Conservation (phyloP, 768 basidiomycete species). For the Saitozyma sp. region DNA sequence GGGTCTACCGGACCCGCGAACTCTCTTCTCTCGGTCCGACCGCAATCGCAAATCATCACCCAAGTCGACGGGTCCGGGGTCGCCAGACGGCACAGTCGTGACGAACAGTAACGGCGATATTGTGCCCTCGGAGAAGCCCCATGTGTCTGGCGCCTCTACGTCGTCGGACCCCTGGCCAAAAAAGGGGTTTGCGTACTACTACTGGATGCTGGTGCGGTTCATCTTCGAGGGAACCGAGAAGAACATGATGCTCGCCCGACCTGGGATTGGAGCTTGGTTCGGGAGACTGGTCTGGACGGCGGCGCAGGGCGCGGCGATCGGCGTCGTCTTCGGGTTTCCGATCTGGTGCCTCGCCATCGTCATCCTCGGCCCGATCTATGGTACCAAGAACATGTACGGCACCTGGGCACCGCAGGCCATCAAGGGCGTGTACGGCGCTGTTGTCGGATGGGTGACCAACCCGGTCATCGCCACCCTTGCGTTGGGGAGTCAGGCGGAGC, state of each 20-base stretch:
- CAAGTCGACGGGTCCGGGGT: not conserved
- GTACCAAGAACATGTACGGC: slow-evolving; percentile 38
- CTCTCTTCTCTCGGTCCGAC: slow-evolving; percentile 13
- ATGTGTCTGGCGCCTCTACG: not conserved
- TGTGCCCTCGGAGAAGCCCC: not conserved
- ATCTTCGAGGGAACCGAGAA: slow-evolving; percentile 52
- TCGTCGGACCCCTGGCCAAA: slow-evolving; percentile 1
- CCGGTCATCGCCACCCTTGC: slow-evolving; percentile 50
- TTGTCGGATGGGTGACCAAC: slow-evolving; percentile 51
- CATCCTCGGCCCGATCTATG: slow-evolving; percentile 50
- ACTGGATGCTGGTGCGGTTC: slow-evolving; percentile 48
- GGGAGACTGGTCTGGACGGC: slow-evolving; percentile 40
- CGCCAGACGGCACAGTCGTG: not conserved
- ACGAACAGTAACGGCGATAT: not conserved
- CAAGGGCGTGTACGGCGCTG: slow-evolving; percentile 47
- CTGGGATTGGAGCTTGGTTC: slow-evolving; percentile 23
- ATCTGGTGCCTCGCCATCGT: slow-evolving; percentile 49
- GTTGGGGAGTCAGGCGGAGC: slow-evolving; percentile 51
- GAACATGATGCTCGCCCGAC: slow-evolving; percentile 40
- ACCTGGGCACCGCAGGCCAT: slow-evolving; percentile 51
- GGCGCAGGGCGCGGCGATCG: slow-evolving; percentile 46
- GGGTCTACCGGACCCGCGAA: slow-evolving; percentile 46
- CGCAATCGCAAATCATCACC: not conserved
- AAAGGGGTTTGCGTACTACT: slow-evolving; percentile 29
- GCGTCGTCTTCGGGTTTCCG: slow-evolving; percentile 50